Base-by-base conservation (phyloP, 331 rosid species). In the Rhamnella rubrinervis region DNA sequence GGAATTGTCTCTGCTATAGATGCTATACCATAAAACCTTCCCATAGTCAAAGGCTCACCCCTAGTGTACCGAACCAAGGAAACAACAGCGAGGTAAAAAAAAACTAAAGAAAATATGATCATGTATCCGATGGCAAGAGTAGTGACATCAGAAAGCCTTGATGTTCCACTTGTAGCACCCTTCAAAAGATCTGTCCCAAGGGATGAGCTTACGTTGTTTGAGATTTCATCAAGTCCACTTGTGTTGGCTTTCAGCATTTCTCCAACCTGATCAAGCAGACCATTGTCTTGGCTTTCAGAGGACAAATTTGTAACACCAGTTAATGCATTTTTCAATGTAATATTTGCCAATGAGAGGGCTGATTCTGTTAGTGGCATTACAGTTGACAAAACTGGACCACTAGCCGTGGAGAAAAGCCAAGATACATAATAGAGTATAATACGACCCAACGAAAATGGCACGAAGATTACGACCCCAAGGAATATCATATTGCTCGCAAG, bases 401-500 rank as follows among this genome's bases (percentile, higher is more conserved):
- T 77, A 17, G 95, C 88, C 50, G 88, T 74, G 73, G 85, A 86
- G 81, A 87, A 89, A 84, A 89, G 67, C 97, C 96, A 91, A 37
- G 96, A 89, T 57, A 87, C 52, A 74, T 85, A 81, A 80, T 89
- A 83, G 60, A 95, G 90, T 70, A 91, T 88, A 63, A 91, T 57
- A 35, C 99, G 96, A 65, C 99, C 99, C 57, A 95, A 75, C 26
- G 97, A 82, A 71, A 95, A 95, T 41, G 99, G 99, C 73, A 95
- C 89, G 80, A 91, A 86, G 83, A 95, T 89, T 57, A 95, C 96
- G 39, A 89, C 96, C 8, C 96, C 99, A 63, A 95, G 96, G 86
- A 95, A 95, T 87, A 95, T 95, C 99, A 95, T 91, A 85, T 95
- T 95, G 88, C 99, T 95, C 3, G 97, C 99, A 68, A 95, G 82